These are phyloP conservation scores for Aurinia saxatilis DNA, from an alignment of 345 rosid genomes.

Conservation along the genomic window DNA sequence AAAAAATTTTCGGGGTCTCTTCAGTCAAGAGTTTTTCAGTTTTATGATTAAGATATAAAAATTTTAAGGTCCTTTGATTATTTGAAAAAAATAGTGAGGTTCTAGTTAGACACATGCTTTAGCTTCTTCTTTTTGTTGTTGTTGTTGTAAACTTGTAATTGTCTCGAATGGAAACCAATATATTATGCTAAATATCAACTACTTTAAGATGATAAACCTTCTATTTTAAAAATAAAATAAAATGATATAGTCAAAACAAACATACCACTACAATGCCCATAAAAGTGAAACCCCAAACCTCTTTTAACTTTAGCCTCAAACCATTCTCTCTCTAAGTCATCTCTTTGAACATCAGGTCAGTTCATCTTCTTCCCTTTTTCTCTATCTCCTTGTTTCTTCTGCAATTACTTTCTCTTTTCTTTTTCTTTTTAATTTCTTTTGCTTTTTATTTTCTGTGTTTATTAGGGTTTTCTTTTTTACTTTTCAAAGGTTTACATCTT, in stretches of 20 bases:
- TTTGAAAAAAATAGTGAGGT: no score
- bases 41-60: no score
- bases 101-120: neutral
- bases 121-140: no score
- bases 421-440: neutral
- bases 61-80: neutral
- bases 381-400: constrained; percentile 31
- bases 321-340: constrained; percentile 23
- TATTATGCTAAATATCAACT: constrained; percentile 8
- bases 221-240: neutral
- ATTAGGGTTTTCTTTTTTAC: constrained; percentile 17
- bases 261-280: constrained; percentile 30
- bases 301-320: constrained; percentile 14
- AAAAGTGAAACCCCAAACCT: constrained; percentile 29
- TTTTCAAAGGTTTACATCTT: constrained; percentile 15
- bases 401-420: constrained; percentile 20
- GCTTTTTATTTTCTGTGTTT: constrained; percentile 17
- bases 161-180: neutral
- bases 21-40: no score
- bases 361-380: constrained; percentile 29
- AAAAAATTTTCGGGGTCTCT: no score
- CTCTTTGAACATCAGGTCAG: constrained; percentile 32
- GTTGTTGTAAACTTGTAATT: no score
- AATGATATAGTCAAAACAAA: constrained; percentile 27
- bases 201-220: neutral